phyloP scores from a whole-genome alignment of 1,139 yeast genomes.

The Pichia inconspicua region DNA sequence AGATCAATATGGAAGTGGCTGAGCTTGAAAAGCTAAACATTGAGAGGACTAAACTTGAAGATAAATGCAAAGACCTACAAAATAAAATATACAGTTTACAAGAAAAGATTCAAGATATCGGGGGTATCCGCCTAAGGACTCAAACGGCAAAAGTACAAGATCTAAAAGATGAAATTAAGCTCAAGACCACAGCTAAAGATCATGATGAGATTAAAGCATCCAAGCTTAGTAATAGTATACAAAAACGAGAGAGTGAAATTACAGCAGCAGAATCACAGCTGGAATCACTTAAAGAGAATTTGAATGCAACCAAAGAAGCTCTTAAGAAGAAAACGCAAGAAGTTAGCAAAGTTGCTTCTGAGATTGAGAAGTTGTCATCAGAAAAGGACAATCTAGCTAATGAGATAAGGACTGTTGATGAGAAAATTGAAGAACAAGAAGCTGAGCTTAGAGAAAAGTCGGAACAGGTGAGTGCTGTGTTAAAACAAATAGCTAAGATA shows the following conservation, averaged over 20 bases:
- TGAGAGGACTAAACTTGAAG: slow-evolving; percentile 40
- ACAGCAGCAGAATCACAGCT: slow-evolving; percentile 1
- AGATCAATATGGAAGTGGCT: slow-evolving; percentile 34
- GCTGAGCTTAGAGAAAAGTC: slow-evolving; percentile 33
- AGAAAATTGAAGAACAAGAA: slow-evolving; percentile 39
- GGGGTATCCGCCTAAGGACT: slow-evolving; percentile 77
- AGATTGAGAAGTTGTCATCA: slow-evolving; percentile 51
- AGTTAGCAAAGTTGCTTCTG: slow-evolving; percentile 52
- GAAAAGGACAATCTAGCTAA: slow-evolving; percentile 51
- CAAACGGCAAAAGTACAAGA: slow-evolving; percentile 83
- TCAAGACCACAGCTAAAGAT: slow-evolving; percentile 51
- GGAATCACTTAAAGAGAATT: not conserved
- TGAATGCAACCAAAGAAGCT: not conserved
- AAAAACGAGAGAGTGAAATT: slow-evolving; percentile 5
- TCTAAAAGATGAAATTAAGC: slow-evolving; percentile 57
- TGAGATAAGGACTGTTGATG: slow-evolving; percentile 34
- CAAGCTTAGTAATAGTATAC: slow-evolving; percentile 59
- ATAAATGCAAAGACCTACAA: slow-evolving; percentile 54
- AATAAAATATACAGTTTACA: slow-evolving; percentile 52
- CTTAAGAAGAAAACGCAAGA: slow-evolving; percentile 66
- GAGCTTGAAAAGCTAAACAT: slow-evolving; percentile 31
- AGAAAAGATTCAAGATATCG: slow-evolving; percentile 79
- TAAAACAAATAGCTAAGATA: slow-evolving; percentile 44
- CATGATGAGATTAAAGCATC: slow-evolving; percentile 53
- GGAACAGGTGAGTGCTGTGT: slow-evolving; percentile 31